Evolutionary conservation across 768 basidiomycete species (phyloP), one percentile per base, ranked within the genome.

Genomic region (Pholiota molesta): DNA sequence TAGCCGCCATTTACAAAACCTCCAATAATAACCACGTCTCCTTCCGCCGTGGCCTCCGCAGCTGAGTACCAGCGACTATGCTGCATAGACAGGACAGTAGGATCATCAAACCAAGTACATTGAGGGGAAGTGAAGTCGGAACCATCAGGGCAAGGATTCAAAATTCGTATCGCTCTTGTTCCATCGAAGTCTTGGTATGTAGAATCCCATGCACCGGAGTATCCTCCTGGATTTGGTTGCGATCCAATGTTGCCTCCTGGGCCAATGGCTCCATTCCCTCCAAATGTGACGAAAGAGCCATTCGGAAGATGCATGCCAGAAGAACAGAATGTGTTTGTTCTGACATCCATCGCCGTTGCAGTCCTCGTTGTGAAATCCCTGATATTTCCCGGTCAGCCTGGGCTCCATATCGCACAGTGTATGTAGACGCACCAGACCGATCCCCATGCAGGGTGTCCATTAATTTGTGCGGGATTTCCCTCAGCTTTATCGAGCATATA

Each of bases 401-500:
- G 5, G 39, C 21, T 16, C 14, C 16, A 33, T 21, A 14, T 9
- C 16, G 9, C n/a, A 7, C 13, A 14, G n/a, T 26, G 40, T 26
- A 11, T 37, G 4, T 7, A 35, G 29, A 71, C 72, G 14, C 26
- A 88, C 88, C 88, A 93, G 17, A 88, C 86, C 0, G 89, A 72
- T 21, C 85, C 92, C 86, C 89, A 91, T 1, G 89, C 89, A 11
- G 92, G 81, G 74, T 92, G 92, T 1, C 84, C 86, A 61, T 83
- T 79, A 62, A 94, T 81, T 66, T 81, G 75, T 3, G 83, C 83
- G 2, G 81, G 79, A 71, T 95, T 95, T 33, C 85, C 86, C 71
- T 95, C 92, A 1, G 88, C 86, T 78, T 97, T 97, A 79, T 97
- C 95, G n/a, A 95, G 77, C 21, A 95, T 90, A 75, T 95, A 96